Evolutionary conservation across 768 basidiomycete genomes (phyloP), one percentile per base, ranked within the genome.

Genomic region (Cubamyces lactineus): DNA sequence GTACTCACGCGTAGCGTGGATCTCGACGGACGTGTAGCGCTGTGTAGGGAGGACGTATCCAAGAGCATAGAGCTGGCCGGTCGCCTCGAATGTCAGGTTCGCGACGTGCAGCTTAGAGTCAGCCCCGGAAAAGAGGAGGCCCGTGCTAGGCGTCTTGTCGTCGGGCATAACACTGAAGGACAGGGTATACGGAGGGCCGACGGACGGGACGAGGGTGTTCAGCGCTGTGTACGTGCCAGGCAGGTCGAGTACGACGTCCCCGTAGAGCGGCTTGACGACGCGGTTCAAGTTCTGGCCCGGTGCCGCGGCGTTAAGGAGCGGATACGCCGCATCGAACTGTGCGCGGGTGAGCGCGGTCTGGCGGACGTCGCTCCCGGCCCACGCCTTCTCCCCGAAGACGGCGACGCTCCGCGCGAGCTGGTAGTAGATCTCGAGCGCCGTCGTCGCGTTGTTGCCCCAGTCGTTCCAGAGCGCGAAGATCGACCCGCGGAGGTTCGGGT

Each of bases 391-490:
- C 1, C 68, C 75, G 53, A 80, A 75, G 5, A 78, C 71, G 6
- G 79, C 77, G 23, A 79, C 58, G 30, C 77, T 78, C 42, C 72
- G 74, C 7, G 79, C 71, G 8, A 81, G 70, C 53, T 80, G 77
- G 64, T 79, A 78, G 62, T 79, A 80, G 2, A 75, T 73, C 70
- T 81, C 80, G 12, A 79, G 68, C 8, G 74, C 74, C 5, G 78
- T 80, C 30, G 78, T 79, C 38, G 79, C 77, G 39, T 79, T 80
- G 51, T 79, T 76, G 0, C 80, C 80, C 77, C 78, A 80, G 67
- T 80, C 79, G 47, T 76, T 78, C 69, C 69, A 70, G 34, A 67
- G 62, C 49, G 67, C 67, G 65, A 70, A 68, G 62, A 71, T 62
- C 21, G 69, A 57, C 9, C 71, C 71, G 39, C 69, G 64, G 16